phyloP scores from a whole-genome alignment of 75 land plant genomes.

The Selaginella tamariscina region DNA sequence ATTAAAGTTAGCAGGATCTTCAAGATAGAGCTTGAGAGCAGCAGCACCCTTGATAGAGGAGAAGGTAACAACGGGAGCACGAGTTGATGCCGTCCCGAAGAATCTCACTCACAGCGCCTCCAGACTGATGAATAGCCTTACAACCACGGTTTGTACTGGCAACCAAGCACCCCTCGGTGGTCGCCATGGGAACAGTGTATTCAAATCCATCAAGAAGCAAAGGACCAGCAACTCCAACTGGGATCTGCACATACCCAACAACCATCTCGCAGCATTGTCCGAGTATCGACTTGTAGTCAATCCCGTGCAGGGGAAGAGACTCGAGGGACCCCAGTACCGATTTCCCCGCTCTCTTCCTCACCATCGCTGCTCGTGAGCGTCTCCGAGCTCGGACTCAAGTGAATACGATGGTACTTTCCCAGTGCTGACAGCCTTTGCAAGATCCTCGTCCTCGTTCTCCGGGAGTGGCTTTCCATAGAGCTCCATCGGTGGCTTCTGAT shows the following conservation, averaged over 20 bases:
- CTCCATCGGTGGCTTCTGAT: not conserved
- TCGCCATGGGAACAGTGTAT: conserved; percentile 70
- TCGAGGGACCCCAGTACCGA: conserved; percentile 37
- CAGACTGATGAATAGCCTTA: conserved; percentile 53
- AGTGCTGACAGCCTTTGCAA: conserved; percentile 35
- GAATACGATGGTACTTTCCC: conserved; percentile 42
- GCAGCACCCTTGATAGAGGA: conserved; percentile 41
- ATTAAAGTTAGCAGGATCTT: conserved; percentile 51
- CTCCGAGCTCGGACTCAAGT: conserved; percentile 52
- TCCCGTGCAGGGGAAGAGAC: conserved; percentile 54
- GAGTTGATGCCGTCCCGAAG: conserved; percentile 59
- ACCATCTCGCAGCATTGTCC: conserved; percentile 89
- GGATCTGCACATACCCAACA: conserved; percentile 61
- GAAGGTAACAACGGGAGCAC: conserved; percentile 75
- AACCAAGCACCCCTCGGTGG: conserved; percentile 75
- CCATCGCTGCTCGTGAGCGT: conserved; percentile 43
- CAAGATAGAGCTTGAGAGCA: conserved; percentile 60
- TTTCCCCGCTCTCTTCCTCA: conserved; percentile 44
- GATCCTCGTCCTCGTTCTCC: conserved; percentile 24
- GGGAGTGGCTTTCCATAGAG: not conserved
- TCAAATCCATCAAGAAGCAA: conserved; percentile 48
- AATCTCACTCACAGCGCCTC: conserved; percentile 48
- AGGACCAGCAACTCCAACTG: conserved; percentile 75
- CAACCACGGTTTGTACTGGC: conserved; percentile 81
- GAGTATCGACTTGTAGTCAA: conserved; percentile 46